A percentile compares a stretch with the other conserved stretches of the same genome.
Evolutionary conservation across 2,329 filamentous ascomycete species (phyloP).

Genomic region (Colletotrichum tropicale): DNA sequence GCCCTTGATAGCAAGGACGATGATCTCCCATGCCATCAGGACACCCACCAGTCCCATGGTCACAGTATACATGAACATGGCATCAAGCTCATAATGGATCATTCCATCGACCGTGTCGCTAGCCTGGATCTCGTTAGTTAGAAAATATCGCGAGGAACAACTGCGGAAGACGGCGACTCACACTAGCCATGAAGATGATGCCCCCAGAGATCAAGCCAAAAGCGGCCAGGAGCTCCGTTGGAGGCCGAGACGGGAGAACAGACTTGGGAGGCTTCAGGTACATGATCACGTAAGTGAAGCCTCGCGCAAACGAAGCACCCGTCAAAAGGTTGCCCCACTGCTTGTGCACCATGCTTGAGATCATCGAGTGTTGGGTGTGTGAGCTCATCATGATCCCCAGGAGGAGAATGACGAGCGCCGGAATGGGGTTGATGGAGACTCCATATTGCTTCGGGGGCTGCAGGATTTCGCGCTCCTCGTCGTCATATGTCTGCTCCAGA

Average conservation of each 20-base stretch:
- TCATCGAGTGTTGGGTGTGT: constrained; percentile 83
- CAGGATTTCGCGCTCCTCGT: constrained; percentile 50
- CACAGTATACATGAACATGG: constrained; percentile 93
- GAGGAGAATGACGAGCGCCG: constrained; percentile 83
- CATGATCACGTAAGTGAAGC: constrained; percentile 77
- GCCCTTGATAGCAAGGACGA: constrained; percentile 83
- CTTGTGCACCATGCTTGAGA: constrained; percentile 89
- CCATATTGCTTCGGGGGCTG: constrained; percentile 69
- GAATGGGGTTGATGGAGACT: constrained; percentile 86
- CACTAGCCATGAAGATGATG: constrained; percentile 90
- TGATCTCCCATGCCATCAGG: constrained; percentile 83
- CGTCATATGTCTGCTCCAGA: constrained; percentile 35
- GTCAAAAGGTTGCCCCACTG: constrained; percentile 91
- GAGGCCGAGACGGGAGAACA: constrained; percentile 80
- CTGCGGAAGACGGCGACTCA: constrained; percentile 47
- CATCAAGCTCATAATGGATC: constrained; percentile 77
- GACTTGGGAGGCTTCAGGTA: constrained; percentile 84
- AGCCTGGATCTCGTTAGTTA: background rate
- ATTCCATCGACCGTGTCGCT: constrained; percentile 79
- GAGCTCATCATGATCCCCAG: constrained; percentile 95
- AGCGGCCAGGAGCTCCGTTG: constrained; percentile 84
- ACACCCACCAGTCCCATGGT: constrained; percentile 83
- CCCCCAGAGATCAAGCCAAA: constrained; percentile 91
- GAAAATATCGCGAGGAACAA: background rate
- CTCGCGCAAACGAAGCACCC: constrained; percentile 79